Percentiles rank a stretch among this genome's conserved stretches.
phyloP scores from a whole-genome alignment of 108 stramenopile species.

The Aureococcus anophagefferens region DNA sequence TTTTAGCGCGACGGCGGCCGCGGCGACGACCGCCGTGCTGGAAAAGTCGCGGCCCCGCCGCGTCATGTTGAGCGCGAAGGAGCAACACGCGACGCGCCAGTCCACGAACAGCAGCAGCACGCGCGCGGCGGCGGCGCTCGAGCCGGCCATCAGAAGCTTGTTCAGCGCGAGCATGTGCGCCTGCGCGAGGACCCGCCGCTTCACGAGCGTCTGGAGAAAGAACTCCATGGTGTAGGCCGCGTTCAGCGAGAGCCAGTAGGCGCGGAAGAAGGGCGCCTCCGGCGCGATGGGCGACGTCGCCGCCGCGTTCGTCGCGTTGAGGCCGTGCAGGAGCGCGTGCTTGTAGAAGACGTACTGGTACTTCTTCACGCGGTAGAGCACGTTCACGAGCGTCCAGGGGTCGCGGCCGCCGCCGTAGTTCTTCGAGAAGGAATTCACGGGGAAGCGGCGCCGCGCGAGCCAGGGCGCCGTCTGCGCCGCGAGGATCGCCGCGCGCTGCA shows the following conservation, averaged over 20 bases:
- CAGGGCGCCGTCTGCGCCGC: conserved; percentile 58
- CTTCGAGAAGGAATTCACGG: conserved; percentile 59
- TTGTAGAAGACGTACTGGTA: conserved; percentile 76
- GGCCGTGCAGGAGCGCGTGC: conserved; percentile 63
- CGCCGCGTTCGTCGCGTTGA: conserved; percentile 51
- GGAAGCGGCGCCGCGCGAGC: conserved; percentile 45
- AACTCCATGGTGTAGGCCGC: conserved; percentile 73
- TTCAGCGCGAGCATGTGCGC: conserved; percentile 45
- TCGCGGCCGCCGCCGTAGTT: conserved; percentile 16
- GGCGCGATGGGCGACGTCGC: neutral
- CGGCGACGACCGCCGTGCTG: too few species aligned
- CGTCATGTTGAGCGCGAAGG: conserved; percentile 16
- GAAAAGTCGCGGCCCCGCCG: too few species aligned
- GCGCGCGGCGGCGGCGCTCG: conserved; percentile 27
- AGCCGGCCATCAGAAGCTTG: conserved; percentile 42
- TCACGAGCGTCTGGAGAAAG: conserved; percentile 68
- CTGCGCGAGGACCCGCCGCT: conserved; percentile 45
- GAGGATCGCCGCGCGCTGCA: conserved; percentile 16
- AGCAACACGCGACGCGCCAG: neutral
- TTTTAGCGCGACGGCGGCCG: too few species aligned
- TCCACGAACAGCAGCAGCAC: conserved; percentile 5
- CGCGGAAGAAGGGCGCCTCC: conserved; percentile 33
- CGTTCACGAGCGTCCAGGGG: conserved; percentile 11
- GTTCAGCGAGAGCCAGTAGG: conserved; percentile 66
- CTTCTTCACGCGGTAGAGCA: conserved; percentile 72